Evolutionary conservation across 2,329 filamentous ascomycete genomes (phyloP).

Genomic region (Didymellaceae sp.): DNA sequence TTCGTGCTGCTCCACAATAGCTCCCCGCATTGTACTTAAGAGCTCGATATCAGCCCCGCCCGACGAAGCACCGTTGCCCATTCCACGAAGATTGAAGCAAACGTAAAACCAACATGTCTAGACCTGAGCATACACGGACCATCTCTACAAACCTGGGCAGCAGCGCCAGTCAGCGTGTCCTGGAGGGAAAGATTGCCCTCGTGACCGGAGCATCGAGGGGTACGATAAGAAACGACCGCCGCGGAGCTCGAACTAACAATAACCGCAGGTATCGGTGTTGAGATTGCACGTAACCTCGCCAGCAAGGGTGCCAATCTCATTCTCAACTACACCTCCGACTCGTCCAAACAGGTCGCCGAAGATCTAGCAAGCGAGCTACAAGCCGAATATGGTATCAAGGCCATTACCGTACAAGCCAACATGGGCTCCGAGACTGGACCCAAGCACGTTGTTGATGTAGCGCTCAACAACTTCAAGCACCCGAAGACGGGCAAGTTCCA

Average conservation of each 20-base stretch:
- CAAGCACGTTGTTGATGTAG: constrained; percentile 63
- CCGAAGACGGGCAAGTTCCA: constrained; percentile 64
- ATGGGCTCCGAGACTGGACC: constrained; percentile 69
- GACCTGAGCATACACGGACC: constrained; percentile 44
- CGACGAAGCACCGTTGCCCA: neutral
- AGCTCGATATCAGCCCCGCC: constrained; percentile 10
- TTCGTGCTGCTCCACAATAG: constrained; percentile 14
- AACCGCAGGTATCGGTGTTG: constrained; percentile 72
- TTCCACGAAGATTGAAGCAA: neutral
- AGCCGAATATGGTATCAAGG: constrained; percentile 64
- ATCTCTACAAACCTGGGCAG: constrained; percentile 50
- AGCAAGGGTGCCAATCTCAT: constrained; percentile 73
- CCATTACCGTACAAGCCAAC: constrained; percentile 72
- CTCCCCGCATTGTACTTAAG: constrained; percentile 20
- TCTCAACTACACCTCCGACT: constrained; percentile 73
- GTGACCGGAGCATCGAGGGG: constrained; percentile 81
- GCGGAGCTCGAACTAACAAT: constrained; percentile 10
- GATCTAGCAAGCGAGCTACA: constrained; percentile 64
- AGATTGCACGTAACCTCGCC: constrained; percentile 72
- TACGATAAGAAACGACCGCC: constrained; percentile 37
- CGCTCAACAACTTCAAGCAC: constrained; percentile 64
- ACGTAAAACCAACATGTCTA: constrained; percentile 46
- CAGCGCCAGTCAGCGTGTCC: constrained; percentile 42
- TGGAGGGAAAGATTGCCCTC: constrained; percentile 77
- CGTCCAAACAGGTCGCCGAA: constrained; percentile 59